A percentile compares a stretch with the other conserved stretches of the same genome.
Conservation (phyloP, 2,329 filamentous ascomycete species). For the Venturia asperata region DNA sequence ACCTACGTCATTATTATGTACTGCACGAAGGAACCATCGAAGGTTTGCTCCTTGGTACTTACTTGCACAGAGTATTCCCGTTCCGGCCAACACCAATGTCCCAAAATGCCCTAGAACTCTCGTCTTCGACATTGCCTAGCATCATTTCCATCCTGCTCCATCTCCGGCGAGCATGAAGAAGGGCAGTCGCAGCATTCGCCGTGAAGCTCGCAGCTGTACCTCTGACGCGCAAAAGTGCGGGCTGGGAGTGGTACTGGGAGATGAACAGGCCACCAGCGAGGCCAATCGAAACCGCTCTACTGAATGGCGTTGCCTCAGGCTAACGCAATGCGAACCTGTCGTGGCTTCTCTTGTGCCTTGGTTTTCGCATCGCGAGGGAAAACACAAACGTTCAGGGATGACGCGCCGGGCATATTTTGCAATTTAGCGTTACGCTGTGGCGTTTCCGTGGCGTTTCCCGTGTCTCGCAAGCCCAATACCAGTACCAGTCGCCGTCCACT, state of each 20-base stretch:
- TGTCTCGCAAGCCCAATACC: not conserved
- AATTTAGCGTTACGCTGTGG: not conserved
- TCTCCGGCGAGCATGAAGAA: too few relatives aligned
- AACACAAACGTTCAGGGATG: not conserved
- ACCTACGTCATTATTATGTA: slow-evolving; percentile 3
- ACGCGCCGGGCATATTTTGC: not conserved
- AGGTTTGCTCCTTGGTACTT: too few relatives aligned
- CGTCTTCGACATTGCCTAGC: not conserved
- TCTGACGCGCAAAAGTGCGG: too few relatives aligned
- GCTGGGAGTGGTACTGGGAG: too few relatives aligned
- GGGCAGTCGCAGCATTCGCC: too few relatives aligned
- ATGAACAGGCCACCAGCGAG: not conserved
- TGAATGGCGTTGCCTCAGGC: not conserved
- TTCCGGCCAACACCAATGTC: not conserved
- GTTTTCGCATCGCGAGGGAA: not conserved
- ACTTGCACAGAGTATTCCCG: too few relatives aligned
- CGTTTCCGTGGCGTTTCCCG: not conserved
- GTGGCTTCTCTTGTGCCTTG: not conserved
- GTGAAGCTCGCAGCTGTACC: too few relatives aligned
- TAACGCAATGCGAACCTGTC: not conserved
- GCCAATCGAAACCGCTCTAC: not conserved
- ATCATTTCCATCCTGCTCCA: too few relatives aligned
- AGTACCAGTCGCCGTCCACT: not conserved
- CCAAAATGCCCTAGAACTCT: not conserved
- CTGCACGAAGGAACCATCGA: too few relatives aligned